A percentile compares a stretch with the other conserved stretches of the same genome.
These are phyloP conservation scores for Hirschioporus abietinus DNA, from an alignment of 768 basidiomycete species.

Conservation along the genomic window DNA sequence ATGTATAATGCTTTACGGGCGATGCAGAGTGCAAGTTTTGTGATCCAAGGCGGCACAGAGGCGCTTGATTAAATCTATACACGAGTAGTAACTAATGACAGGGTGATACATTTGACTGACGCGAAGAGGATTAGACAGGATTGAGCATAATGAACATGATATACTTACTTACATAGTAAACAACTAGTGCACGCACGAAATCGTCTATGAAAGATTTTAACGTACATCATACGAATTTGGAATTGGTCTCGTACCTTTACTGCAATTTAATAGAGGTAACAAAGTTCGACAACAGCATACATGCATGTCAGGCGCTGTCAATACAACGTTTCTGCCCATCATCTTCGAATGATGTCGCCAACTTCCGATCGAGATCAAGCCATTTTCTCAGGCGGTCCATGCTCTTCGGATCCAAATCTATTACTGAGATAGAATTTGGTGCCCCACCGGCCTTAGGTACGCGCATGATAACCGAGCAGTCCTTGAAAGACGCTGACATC, in stretches of 20 bases:
- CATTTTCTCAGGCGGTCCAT: constrained; percentile 61
- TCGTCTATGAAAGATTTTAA: too few species aligned
- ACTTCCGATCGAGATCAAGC: constrained; percentile 66
- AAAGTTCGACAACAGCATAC: neutral
- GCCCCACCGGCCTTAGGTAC: constrained; percentile 17
- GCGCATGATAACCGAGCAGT: constrained; percentile 75
- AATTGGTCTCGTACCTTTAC: neutral
- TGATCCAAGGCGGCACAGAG: too few species aligned
- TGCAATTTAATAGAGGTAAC: too few species aligned
- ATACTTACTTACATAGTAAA: too few species aligned
- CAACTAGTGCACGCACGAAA: too few species aligned
- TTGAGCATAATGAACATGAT: too few species aligned
- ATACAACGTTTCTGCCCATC: neutral
- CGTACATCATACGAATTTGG: neutral
- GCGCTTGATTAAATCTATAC: too few species aligned
- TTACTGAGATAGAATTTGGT: constrained; percentile 47
- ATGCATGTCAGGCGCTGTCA: neutral
- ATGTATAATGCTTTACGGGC: too few species aligned
- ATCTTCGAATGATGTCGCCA: constrained; percentile 38
- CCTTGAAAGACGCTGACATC: constrained; percentile 93
- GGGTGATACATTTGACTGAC: too few species aligned
- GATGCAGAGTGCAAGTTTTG: too few species aligned
- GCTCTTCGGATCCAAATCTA: constrained; percentile 85
- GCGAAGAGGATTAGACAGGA: too few species aligned
- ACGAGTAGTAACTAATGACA: too few species aligned